Evolutionary conservation across 177 flowering plant genomes (phyloP), one percentile per base, ranked within the genome.

Genomic region (Vitis hybrid): DNA sequence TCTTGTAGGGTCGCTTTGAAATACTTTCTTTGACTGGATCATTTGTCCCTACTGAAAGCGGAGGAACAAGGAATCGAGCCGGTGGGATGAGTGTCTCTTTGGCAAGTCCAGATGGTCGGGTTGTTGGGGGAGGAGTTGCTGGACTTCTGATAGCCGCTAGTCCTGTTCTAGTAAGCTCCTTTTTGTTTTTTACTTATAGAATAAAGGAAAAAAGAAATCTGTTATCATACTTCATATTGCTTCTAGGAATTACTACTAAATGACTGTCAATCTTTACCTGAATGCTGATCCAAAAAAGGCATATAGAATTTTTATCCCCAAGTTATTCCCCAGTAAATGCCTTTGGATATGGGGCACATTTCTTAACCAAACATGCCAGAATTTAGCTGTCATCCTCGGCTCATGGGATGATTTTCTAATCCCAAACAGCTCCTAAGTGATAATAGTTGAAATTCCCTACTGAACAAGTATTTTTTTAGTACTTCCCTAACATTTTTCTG

Each of bases 71-170:
- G 19, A 74, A 81, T 71, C 70, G 85, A 74, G 58, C 81, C 0
- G 85, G 85, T 26, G 81, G 83, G 7, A 63, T 82, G 76, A 80
- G 81, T 14, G 78, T 82, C 69, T 73, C 81, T 22, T 66, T 82
- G 75, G 81, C 79, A 10, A 62, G 81, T 51, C 81, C 85, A 18
- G 76, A 82, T 70, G 85, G 85, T 15, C 83, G 76, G 29, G 77
- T 82, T 68, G 64, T 82, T 2, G 85, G 83, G 7, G 85, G 85
- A 12, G 65, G 79, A 10, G 75, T 82, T 51, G 83, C 81, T 66
- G 85, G 85, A 2, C 70, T 80, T 16, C 70, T 82, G 8, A 55
- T 75, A 26, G 85, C 85, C 56, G 85, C 85, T 14, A 55, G 79
- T 57, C 81, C 81, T 26, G 77, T 80, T 51, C 85, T 77, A 75